Base-by-base conservation (phyloP, 2,329 filamentous ascomycete species). In the Sporothrix euskadiensis region DNA sequence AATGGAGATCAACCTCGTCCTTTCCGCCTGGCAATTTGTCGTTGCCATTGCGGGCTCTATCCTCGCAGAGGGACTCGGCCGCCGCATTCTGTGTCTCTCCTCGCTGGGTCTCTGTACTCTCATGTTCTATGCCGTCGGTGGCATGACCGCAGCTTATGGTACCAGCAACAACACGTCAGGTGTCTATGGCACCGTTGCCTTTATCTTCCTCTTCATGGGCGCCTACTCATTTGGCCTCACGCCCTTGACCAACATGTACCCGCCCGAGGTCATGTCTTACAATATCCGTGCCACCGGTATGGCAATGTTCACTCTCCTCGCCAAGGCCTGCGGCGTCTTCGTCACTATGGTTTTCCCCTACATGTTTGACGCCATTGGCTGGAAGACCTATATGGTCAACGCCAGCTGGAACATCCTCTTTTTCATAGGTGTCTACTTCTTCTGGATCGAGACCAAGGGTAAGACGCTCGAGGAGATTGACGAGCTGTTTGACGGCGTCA, bases 181-280 rank as follows among this genome's bases (percentile, higher is more conserved):
- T 1, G 57, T 69, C 61, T 74, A 74, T 57, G 75, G 57, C 49
- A 73, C 73, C 7, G 71, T 88, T 16, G 85, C 84, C 30, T 84
- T 87, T 77, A 85, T 88, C 70, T 88, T 88, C 79, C 80, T 88
- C 54, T 88, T 87, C 74, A 85, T 85, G 1, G 84, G 85, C 73
- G 81, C 86, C 39, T 89, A 84, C 79, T 85, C 84, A 0, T 79
- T 88, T 72, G 84, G 82, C 35, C 85, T 83, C 81, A 85, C 85
- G 32, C 83, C 84, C 71, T 80, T 86, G 22, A 81, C 85, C 71
- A 82, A 84, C 59, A 82, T 84, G 22, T 87, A 84, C 73, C 78
- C 81, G 1, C 79, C 82, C n/a, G 82, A 84, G 75, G 81, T 83
- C 47, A 78, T 83, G 54, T 80, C 80, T 14, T 83, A 81, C 77